A percentile compares a stretch with the other conserved stretches of the same genome.
Conservation (phyloP, 1,139 yeast species). For the Saccharomyces hybrid region DNA sequence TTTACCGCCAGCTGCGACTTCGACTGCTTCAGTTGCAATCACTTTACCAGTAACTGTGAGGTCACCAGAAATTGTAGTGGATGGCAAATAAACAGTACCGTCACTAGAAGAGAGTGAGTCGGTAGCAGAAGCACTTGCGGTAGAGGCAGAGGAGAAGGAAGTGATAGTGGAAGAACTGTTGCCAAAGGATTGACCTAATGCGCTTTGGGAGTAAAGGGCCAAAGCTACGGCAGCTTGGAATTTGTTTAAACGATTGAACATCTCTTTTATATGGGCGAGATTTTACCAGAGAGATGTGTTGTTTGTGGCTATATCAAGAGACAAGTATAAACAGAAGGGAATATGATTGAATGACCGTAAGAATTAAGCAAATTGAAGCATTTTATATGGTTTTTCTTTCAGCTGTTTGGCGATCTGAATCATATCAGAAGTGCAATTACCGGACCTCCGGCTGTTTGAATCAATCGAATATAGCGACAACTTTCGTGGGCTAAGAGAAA, state of each 20-base stretch:
- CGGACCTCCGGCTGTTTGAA: too few relatives aligned
- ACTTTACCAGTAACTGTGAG: constrained; percentile 2
- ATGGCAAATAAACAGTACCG: neutral
- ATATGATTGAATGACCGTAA: too few relatives aligned
- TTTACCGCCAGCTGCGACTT: neutral
- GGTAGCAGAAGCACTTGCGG: neutral
- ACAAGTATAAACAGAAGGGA: too few relatives aligned
- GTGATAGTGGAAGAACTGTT: neutral
- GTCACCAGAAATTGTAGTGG: neutral
- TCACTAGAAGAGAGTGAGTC: neutral
- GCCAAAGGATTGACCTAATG: too few relatives aligned
- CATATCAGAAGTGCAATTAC: too few relatives aligned
- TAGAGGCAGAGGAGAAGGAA: neutral
- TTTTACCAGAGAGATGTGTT: neutral
- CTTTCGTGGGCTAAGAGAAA: too few relatives aligned
- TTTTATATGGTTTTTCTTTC: too few relatives aligned
- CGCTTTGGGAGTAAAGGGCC: neutral
- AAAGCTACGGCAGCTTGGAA: constrained; percentile 1
- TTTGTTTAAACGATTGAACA: constrained; percentile 2
- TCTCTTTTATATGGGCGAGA: neutral
- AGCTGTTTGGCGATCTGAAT: too few relatives aligned
- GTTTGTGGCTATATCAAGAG: too few relatives aligned
- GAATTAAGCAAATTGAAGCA: too few relatives aligned
- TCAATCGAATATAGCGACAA: too few relatives aligned
- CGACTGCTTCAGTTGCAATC: neutral